Evolutionary conservation across 139 green algal genomes (phyloP).

Genomic region (Spirogloea muscicola): DNA sequence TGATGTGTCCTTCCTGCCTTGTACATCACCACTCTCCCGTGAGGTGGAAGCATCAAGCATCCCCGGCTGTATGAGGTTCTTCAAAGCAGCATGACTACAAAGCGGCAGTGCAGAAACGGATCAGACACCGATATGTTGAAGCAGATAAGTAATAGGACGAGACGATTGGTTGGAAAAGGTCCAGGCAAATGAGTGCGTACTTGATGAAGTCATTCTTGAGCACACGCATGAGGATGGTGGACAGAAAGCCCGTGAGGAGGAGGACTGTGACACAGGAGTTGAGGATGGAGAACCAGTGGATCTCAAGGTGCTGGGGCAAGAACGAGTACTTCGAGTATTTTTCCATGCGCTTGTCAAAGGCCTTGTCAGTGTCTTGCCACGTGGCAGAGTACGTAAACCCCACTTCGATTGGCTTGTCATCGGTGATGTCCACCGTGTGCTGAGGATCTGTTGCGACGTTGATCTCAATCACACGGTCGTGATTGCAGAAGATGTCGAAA

Average conservation of each 20-base stretch:
- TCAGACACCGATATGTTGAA: too few relatives aligned
- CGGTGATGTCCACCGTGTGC: conserved; percentile 57
- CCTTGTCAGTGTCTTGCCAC: conserved; percentile 55
- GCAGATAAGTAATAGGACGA: too few relatives aligned
- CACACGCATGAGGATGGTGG: conserved; percentile 61
- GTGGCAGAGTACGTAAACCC: conserved; percentile 58
- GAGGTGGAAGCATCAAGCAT: too few relatives aligned
- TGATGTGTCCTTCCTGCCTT: too few relatives aligned
- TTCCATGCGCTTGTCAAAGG: conserved; percentile 58
- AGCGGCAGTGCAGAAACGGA: too few relatives aligned
- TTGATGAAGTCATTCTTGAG: conserved; percentile 67
- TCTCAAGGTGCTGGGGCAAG: conserved; percentile 63
- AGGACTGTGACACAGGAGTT: conserved; percentile 62
- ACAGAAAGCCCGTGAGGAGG: conserved; percentile 59
- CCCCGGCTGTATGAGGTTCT: too few relatives aligned
- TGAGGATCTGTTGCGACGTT: conserved; percentile 75
- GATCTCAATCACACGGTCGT: conserved; percentile 71
- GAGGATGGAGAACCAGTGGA: conserved; percentile 66
- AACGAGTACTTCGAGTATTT: conserved; percentile 62
- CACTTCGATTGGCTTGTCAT: conserved; percentile 42
- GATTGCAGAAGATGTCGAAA: conserved; percentile 62
- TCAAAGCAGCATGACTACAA: too few relatives aligned
- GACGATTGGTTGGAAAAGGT: too few relatives aligned
- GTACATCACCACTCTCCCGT: too few relatives aligned
- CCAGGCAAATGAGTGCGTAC: too few relatives aligned